Conservation (phyloP, 495 filamentous ascomycete species). For the Melanomma pulvis-pyrius region DNA sequence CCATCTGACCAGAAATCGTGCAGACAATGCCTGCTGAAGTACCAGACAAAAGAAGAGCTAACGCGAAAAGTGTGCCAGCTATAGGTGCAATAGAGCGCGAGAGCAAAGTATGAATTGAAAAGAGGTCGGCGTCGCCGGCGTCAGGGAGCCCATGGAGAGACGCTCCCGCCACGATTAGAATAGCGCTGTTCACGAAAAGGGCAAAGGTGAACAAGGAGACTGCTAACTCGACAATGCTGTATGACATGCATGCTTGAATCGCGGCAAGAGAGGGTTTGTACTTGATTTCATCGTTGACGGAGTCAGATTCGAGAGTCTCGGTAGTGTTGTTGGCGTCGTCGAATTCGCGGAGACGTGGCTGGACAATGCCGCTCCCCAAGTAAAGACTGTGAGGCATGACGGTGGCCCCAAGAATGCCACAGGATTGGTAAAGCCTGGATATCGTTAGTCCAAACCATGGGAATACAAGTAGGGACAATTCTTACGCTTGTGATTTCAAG, state of each 20-base stretch:
- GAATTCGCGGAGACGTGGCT: constrained; percentile 78
- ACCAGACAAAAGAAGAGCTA: constrained; percentile 77
- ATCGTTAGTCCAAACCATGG: constrained; percentile 4
- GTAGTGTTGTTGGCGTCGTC: constrained; percentile 51
- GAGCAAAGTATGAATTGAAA: constrained; percentile 79
- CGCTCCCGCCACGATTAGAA: constrained; percentile 85
- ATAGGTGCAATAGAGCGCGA: constrained; percentile 68
- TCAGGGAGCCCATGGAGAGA: constrained; percentile 64
- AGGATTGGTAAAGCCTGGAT: constrained; percentile 78
- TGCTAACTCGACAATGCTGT: constrained; percentile 70
- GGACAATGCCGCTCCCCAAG: constrained; percentile 85
- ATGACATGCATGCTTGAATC: constrained; percentile 76
- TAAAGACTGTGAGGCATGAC: constrained; percentile 95
- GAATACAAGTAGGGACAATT: not conserved
- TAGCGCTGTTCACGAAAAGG: constrained; percentile 87
- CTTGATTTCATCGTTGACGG: constrained; percentile 39
- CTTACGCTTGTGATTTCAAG: constrained; percentile 67
- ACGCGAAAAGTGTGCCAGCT: constrained; percentile 73
- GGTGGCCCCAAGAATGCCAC: constrained; percentile 89
- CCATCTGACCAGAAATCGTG: constrained; percentile 83
- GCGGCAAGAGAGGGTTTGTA: constrained; percentile 80
- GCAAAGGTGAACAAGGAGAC: constrained; percentile 88
- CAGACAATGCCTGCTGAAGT: constrained; percentile 78
- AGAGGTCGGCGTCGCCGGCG: constrained; percentile 71
- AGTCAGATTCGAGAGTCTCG: constrained; percentile 20